Percentiles rank a stretch among this genome's conserved stretches.
phyloP scores from a whole-genome alignment of 1,139 yeast species.

The Taiozyma onychis region DNA sequence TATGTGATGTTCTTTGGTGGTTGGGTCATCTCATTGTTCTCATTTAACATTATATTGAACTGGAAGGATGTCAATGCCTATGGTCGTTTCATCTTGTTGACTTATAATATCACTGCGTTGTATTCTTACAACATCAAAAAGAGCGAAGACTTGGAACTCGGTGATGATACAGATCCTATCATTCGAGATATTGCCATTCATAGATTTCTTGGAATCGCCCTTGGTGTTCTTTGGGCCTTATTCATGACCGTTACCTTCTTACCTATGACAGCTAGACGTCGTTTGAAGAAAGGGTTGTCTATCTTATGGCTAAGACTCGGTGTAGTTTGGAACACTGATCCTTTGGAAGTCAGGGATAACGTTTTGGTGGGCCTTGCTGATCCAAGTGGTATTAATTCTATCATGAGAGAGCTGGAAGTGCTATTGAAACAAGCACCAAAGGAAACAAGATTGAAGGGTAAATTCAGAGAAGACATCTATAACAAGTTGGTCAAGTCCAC shows the following conservation, averaged over 20 bases:
- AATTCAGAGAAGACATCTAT: conserved; percentile 54
- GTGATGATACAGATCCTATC: conserved; percentile 66
- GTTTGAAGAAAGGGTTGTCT: conserved; percentile 60
- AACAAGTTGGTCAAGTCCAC: conserved; percentile 48
- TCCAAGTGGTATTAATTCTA: conserved; percentile 44
- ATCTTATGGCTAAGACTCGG: conserved; percentile 77
- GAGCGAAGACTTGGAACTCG: conserved; percentile 49
- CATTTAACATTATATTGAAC: conserved; percentile 62
- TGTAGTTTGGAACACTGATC: conserved; percentile 71
- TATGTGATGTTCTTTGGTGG: conserved; percentile 53
- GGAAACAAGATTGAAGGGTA: conserved; percentile 72
- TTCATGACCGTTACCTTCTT: conserved; percentile 54
- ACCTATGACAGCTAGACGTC: conserved; percentile 70
- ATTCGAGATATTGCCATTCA: conserved; percentile 78
- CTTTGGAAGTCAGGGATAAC: conserved; percentile 29
- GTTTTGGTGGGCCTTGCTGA: conserved; percentile 49
- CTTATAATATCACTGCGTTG: conserved; percentile 74
- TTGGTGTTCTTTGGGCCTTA: conserved; percentile 77
- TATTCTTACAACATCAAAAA: conserved; percentile 68
- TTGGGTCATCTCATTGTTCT: conserved; percentile 51
- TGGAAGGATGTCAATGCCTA: conserved; percentile 62
- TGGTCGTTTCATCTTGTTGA: conserved; percentile 68
- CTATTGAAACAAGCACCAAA: conserved; percentile 67
- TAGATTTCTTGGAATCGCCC: conserved; percentile 63
- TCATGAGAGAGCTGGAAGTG: conserved; percentile 57